A percentile compares a stretch with the other conserved stretches of the same genome.
Evolutionary conservation across 2,329 filamentous ascomycete genomes (phyloP).

Genomic region (Trichoderma koningii): DNA sequence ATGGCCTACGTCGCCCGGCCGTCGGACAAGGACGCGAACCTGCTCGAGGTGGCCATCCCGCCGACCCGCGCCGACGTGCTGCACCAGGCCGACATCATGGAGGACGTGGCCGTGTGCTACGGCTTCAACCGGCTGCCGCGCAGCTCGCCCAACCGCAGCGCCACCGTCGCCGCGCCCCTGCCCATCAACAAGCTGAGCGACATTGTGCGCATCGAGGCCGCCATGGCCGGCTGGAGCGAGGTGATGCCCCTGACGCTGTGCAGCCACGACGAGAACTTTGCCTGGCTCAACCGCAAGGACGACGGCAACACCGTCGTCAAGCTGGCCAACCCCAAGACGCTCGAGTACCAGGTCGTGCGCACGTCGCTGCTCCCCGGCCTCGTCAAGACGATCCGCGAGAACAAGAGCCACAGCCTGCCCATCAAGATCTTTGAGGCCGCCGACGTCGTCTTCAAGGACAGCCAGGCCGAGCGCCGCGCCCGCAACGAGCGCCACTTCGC

Average conservation of each 20-base stretch:
- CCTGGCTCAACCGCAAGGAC: slow-evolving; percentile 87
- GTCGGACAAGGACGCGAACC: slow-evolving; percentile 66
- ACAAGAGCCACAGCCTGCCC: slow-evolving; percentile 83
- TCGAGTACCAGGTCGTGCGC: slow-evolving; percentile 90
- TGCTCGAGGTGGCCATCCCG: slow-evolving; percentile 81
- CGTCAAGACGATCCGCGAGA: slow-evolving; percentile 90
- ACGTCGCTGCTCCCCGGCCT: slow-evolving; percentile 84
- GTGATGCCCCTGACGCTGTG: slow-evolving; percentile 95
- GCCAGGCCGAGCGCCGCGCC: slow-evolving; percentile 76
- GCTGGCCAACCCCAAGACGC: slow-evolving; percentile 89
- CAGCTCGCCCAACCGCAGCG: slow-evolving; percentile 80
- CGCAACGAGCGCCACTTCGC: slow-evolving; percentile 94
- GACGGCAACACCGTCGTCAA: slow-evolving; percentile 80
- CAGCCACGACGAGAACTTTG: slow-evolving; percentile 98
- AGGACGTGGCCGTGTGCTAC: slow-evolving; percentile 94
- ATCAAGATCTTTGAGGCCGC: slow-evolving; percentile 92
- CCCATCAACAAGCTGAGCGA: slow-evolving; percentile 93
- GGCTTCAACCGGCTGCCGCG: slow-evolving; percentile 96
- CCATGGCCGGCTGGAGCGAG: slow-evolving; percentile 94
- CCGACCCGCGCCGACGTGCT: slow-evolving; percentile 91
- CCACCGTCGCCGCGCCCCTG: slow-evolving; percentile 82
- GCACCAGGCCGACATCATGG: slow-evolving; percentile 98
- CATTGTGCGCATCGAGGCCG: slow-evolving; percentile 84
- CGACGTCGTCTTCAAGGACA: slow-evolving; percentile 90
- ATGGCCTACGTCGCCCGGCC: slow-evolving; percentile 87